Base-by-base conservation (phyloP, 73 alveolate species). In the Breviolum minutum region DNA sequence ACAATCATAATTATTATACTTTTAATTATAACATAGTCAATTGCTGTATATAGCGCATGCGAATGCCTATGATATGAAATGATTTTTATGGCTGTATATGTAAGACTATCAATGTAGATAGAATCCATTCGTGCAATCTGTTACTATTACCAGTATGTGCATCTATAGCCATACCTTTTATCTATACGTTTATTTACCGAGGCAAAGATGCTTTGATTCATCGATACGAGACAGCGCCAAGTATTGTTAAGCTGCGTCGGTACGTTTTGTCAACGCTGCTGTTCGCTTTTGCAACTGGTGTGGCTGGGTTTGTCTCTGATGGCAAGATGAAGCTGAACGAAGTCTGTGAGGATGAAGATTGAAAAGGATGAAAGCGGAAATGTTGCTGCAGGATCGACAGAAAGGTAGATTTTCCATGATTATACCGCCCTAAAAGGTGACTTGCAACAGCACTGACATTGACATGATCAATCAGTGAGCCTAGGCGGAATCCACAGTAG, bases 191-290 rank as follows among this genome's bases (percentile, higher is more conserved):
- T 30, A 13, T 11, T 17, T 7, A 62, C 86, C 32, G n/a, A 62
- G 74, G 95, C 32, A 68, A 69, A 29, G 96, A 89, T 69, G n/a
- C 61, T 40, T 73, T 89, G 86, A 89, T 89, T 61, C 96, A 89
- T 22, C 81, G 96, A 48, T 89, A 89, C 62, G 96, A 89, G 96
- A 89, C 96, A 3, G 96, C 96, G 19, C 96, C 96, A 62, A 48
- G 96, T 13, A 69, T 89, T 26, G 96, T 74, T 1, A 71, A 73
- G 27, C 32, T 89, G 74, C 96, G 96, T 24, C 81, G 96, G 32
- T 89, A 89, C n/a, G 71, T 89, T 32, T 71, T 89, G 29, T 89
- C 87, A 27, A 48, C 73, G 60, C n/a, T 89, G 32, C 61, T 89
- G 24, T 71, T 54, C 48, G 96, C 96, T 8, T 24, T 22, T 24